Conservation (phyloP, 164 flowering plant species). For the Liquidambar formosana region DNA sequence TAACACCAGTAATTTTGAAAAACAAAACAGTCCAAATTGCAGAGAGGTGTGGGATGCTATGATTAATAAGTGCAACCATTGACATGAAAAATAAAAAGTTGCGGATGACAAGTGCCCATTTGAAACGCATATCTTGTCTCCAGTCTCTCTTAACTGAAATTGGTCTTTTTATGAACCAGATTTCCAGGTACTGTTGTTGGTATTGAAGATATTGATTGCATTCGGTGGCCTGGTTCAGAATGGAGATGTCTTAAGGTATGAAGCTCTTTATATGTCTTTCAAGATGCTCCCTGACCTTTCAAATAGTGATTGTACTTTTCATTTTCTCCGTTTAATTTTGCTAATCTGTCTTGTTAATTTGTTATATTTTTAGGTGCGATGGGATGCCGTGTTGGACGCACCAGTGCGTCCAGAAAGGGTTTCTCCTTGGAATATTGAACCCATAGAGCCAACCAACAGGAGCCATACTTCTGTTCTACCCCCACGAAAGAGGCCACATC, state of each 20-base stretch:
- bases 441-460: constrained; percentile 11
- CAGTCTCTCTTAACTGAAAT: background rate
- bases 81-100: too few relatives aligned
- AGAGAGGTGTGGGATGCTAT: background rate
- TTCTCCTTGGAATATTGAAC: constrained; percentile 59
- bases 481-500: constrained; percentile 29
- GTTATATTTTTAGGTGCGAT: constrained; percentile 42
- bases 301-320: too few relatives aligned
- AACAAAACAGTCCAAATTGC: background rate
- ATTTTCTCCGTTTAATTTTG: background rate
- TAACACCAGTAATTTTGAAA: too few relatives aligned
- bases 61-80: background rate
- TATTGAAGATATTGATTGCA: constrained; percentile 40
- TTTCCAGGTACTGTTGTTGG: constrained; percentile 45
- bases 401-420: constrained; percentile 37
- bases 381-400: constrained; percentile 42
- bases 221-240: constrained; percentile 57
- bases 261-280: background rate
- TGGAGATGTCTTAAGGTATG: constrained; percentile 61
- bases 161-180: constrained; percentile 26
- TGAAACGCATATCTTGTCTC: background rate
- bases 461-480: constrained; percentile 14
- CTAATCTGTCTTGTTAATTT: background rate
- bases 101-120: background rate
- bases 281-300: background rate